phyloP scores from a whole-genome alignment of 495 filamentous ascomycete genomes.

The Saxophila tyrrhenica region DNA sequence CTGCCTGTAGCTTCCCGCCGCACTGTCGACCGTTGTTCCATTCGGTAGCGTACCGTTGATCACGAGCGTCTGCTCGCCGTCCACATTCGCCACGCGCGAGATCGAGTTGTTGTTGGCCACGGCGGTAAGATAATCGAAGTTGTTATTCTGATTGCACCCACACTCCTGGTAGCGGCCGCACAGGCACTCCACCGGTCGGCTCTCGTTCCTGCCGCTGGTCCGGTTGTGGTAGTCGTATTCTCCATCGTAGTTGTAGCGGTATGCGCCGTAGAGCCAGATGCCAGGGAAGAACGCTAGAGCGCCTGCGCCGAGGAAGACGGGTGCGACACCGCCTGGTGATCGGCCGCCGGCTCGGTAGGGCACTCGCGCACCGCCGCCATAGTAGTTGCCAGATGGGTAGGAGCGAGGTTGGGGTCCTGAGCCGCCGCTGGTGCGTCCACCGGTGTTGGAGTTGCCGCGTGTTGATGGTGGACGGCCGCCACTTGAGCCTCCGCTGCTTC shows the following conservation, averaged over 20 bases:
- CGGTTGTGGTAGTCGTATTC: constrained; percentile 53
- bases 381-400: constrained; percentile 61
- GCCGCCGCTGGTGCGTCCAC: constrained; percentile 52
- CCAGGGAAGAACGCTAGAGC: constrained; percentile 49
- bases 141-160: constrained; percentile 69
- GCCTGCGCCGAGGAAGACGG: constrained; percentile 43
- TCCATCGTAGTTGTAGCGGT: constrained; percentile 50
- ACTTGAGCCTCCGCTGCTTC: constrained; percentile 7
- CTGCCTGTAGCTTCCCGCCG: constrained; percentile 1
- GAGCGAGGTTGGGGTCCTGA: constrained; percentile 44
- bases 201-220: constrained; percentile 44
- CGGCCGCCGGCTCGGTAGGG: constrained; percentile 55
- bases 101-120: constrained; percentile 57
- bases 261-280: constrained; percentile 53
- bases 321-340: constrained; percentile 46
- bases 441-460: constrained; percentile 47
- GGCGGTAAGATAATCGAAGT: constrained; percentile 45
- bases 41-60: constrained; percentile 72
- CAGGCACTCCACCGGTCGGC: constrained; percentile 59
- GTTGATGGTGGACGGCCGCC: background rate
- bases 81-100: constrained; percentile 47
- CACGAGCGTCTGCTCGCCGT: constrained; percentile 64
- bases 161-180: constrained; percentile 62
- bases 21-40: constrained; percentile 10
- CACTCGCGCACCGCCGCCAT: constrained; percentile 59